phyloP scores from a whole-genome alignment of 768 basidiomycete species.

The Thelephora ganbajun region DNA sequence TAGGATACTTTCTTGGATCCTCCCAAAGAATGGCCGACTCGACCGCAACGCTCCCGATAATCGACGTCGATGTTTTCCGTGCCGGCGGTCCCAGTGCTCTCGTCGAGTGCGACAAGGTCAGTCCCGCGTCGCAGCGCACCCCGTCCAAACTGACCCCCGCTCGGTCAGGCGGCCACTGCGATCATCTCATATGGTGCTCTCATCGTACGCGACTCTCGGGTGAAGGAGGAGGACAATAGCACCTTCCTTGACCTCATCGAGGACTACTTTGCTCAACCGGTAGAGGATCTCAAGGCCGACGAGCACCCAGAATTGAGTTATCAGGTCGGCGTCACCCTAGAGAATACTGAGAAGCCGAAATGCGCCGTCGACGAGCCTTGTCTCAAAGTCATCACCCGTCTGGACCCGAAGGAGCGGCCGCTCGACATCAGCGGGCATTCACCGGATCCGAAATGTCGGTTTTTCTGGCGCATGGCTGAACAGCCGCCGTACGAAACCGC shows the following conservation, averaged over 20 bases:
- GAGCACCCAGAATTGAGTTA: constrained; percentile 79
- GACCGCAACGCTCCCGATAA: constrained; percentile 46
- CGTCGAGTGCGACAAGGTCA: constrained; percentile 53
- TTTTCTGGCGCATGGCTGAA: constrained; percentile 79
- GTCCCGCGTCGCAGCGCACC: constrained; percentile 1
- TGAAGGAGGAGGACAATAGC: constrained; percentile 68
- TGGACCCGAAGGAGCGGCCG: constrained; percentile 72
- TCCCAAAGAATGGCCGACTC: constrained; percentile 6
- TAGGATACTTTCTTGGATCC: background rate
- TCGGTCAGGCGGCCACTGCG: constrained; percentile 57
- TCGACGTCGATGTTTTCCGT: constrained; percentile 67
- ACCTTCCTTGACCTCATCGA: constrained; percentile 82
- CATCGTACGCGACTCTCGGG: constrained; percentile 73
- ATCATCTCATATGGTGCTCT: constrained; percentile 79
- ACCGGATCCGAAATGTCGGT: constrained; percentile 91
- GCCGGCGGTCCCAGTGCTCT: constrained; percentile 29
- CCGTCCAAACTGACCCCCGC: background rate
- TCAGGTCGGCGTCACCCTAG: constrained; percentile 90
- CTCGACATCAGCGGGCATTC: constrained; percentile 68
- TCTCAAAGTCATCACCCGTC: constrained; percentile 56
- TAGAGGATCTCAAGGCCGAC: constrained; percentile 50
- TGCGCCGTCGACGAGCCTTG: constrained; percentile 79
- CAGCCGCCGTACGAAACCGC: constrained; percentile 63
- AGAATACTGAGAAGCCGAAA: constrained; percentile 88
- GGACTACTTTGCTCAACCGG: constrained; percentile 79